phyloP scores from a whole-genome alignment of 306 rosid species.

The Ziziphus jujuba region DNA sequence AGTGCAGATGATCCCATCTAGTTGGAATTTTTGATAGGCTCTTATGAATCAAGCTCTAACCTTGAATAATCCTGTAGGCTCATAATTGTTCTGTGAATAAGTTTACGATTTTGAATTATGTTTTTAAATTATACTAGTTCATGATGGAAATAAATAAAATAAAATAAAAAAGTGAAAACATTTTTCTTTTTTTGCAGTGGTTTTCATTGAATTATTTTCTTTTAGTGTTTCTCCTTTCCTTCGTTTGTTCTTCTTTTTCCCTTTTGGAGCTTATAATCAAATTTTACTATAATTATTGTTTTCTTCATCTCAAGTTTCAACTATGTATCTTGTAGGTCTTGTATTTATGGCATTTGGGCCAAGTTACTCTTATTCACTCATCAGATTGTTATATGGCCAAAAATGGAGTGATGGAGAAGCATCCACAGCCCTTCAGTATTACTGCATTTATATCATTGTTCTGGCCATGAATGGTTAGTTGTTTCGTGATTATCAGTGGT shows the following conservation, averaged over 20 bases:
- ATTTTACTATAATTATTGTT: neutral
- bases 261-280: neutral
- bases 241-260: neutral
- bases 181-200: neutral
- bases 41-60: neutral
- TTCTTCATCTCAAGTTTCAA: conserved; percentile 29
- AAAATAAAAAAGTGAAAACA: no score
- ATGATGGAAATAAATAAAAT: neutral
- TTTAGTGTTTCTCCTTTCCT: neutral
- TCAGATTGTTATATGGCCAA: conserved; percentile 82
- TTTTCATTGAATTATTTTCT: neutral
- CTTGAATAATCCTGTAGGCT: neutral
- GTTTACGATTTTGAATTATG: conserved; percentile 2
- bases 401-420: conserved; percentile 99
- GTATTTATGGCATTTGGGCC: conserved; percentile 94
- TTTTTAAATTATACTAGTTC: neutral
- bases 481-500: neutral
- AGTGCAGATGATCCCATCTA: conserved; percentile 3
- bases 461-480: conserved; percentile 96
- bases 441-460: conserved; percentile 76
- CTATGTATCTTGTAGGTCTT: conserved; percentile 60
- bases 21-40: conserved; percentile 12
- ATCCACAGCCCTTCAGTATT: conserved; percentile 73
- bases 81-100: neutral
- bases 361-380: conserved; percentile 84